Evolutionary conservation across 2,329 filamentous ascomycete genomes (phyloP).

Genomic region (Cladosporium oxysporum): DNA sequence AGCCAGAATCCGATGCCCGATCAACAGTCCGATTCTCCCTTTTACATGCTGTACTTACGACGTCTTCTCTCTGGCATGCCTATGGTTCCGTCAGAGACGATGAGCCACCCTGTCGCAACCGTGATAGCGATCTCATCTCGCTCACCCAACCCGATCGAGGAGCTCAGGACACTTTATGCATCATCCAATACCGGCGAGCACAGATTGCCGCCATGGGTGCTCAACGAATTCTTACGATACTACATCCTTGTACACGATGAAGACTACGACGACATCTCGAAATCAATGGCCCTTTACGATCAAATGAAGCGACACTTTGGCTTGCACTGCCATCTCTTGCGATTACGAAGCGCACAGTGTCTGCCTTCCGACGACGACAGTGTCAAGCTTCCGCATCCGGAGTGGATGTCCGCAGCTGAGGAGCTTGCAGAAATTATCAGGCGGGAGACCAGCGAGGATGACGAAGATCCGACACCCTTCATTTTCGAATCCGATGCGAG

Average conservation of each 20-base stretch:
- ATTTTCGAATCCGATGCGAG: constrained; percentile 92
- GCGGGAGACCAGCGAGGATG: constrained; percentile 59
- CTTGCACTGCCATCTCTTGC: constrained; percentile 87
- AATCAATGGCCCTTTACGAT: constrained; percentile 88
- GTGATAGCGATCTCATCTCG: constrained; percentile 93
- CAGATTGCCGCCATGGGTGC: constrained; percentile 79
- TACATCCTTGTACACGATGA: constrained; percentile 97
- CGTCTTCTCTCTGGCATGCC: constrained; percentile 78
- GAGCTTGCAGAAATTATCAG: constrained; percentile 69
- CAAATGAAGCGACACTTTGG: constrained; percentile 99
- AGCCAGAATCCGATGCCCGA: constrained; percentile 22
- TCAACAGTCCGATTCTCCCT: constrained; percentile 47
- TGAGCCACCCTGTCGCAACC: constrained; percentile 90
- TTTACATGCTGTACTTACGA: constrained; percentile 82
- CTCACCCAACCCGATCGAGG: constrained; percentile 80
- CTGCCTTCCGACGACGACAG: constrained; percentile 90
- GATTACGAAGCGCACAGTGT: constrained; percentile 81
- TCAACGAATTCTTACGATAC: constrained; percentile 89
- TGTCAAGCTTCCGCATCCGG: constrained; percentile 73
- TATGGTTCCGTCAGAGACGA: constrained; percentile 83
- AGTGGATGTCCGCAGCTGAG: constrained; percentile 88
- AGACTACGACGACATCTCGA: constrained; percentile 87
- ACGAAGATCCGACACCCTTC: constrained; percentile 71
- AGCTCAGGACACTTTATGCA: constrained; percentile 78
- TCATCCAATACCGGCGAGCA: constrained; percentile 78